Evolutionary conservation across 768 basidiomycete species (phyloP).

Genomic region (Tylopilus felleus): DNA sequence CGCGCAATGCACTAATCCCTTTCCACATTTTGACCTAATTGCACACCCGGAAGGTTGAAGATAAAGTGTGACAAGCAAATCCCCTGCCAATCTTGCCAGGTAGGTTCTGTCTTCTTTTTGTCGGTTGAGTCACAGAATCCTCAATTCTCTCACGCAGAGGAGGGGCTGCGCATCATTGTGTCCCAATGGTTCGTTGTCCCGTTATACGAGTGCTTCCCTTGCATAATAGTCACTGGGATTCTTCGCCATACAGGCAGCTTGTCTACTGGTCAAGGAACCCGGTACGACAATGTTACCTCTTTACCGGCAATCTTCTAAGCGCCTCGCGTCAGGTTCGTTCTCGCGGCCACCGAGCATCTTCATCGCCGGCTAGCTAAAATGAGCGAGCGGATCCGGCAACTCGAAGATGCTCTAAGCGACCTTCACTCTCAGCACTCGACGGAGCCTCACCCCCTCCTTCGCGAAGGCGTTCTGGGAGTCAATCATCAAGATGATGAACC

Average conservation of each 20-base stretch:
- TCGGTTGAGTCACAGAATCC: background rate
- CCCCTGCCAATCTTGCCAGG: conserved; percentile 75
- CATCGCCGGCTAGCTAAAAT: conserved; percentile 54
- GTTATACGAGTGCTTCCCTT: background rate
- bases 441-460: conserved; percentile 59
- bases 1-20: conserved; percentile 31
- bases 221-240: background rate
- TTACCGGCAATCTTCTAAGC: conserved; percentile 9
- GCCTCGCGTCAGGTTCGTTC: conserved; percentile 42
- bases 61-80: conserved; percentile 83
- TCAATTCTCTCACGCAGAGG: conserved; percentile 36
- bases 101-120: conserved; percentile 24
- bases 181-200: conserved; percentile 55
- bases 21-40: conserved; percentile 24
- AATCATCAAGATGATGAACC: conserved; percentile 30
- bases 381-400: conserved; percentile 50
- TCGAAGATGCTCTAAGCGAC: conserved; percentile 57
- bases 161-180: conserved; percentile 68
- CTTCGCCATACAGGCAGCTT: conserved; percentile 49
- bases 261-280: conserved; percentile 76
- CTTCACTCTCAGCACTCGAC: conserved; percentile 49
- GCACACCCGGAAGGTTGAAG: conserved; percentile 52
- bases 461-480: conserved; percentile 44
- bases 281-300: conserved; percentile 36
- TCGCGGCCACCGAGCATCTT: conserved; percentile 65